phyloP scores from a whole-genome alignment of 805 yeast genomes.

The Alloascoidea africana region DNA sequence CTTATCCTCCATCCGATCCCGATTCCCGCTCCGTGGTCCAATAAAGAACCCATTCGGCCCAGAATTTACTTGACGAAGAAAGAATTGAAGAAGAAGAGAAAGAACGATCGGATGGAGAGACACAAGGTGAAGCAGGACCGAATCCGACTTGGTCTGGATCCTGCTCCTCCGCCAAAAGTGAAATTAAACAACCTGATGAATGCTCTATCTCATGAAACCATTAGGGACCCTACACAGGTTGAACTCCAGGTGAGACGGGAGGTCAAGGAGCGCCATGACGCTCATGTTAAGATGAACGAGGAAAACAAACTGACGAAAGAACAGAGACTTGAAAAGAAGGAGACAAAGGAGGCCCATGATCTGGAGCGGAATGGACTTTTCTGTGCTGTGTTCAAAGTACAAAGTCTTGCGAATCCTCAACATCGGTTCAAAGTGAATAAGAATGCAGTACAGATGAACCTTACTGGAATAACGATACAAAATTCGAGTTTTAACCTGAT shows the following conservation, averaged over 20 bases:
- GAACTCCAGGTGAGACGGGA: constrained; percentile 60
- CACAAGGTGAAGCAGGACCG: constrained; percentile 64
- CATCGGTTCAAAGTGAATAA: constrained; percentile 62
- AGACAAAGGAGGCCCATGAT: constrained; percentile 30
- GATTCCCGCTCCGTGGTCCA: constrained; percentile 41
- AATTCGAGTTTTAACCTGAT: constrained; percentile 32
- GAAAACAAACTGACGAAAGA: constrained; percentile 48
- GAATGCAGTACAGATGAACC: constrained; percentile 59
- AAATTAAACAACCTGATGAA: constrained; percentile 74
- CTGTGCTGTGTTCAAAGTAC: constrained; percentile 44
- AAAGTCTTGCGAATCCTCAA: constrained; percentile 41
- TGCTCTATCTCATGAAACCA: constrained; percentile 73
- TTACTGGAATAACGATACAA: constrained; percentile 39
- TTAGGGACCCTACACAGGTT: constrained; percentile 77
- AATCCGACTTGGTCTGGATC: constrained; percentile 65
- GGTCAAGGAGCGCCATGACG: constrained; percentile 39
- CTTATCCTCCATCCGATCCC: constrained; percentile 78
- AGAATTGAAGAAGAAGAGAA: constrained; percentile 61
- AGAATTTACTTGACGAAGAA: constrained; percentile 55
- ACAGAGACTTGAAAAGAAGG: constrained; percentile 33
- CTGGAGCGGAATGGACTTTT: constrained; percentile 31
- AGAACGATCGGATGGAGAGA: constrained; percentile 46
- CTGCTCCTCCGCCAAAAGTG: constrained; percentile 84
- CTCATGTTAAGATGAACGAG: constrained; percentile 48
- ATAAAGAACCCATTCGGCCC: constrained; percentile 22